Evolutionary conservation across 495 filamentous ascomycete species (phyloP).

Genomic region (Bathelium albidoporum): DNA sequence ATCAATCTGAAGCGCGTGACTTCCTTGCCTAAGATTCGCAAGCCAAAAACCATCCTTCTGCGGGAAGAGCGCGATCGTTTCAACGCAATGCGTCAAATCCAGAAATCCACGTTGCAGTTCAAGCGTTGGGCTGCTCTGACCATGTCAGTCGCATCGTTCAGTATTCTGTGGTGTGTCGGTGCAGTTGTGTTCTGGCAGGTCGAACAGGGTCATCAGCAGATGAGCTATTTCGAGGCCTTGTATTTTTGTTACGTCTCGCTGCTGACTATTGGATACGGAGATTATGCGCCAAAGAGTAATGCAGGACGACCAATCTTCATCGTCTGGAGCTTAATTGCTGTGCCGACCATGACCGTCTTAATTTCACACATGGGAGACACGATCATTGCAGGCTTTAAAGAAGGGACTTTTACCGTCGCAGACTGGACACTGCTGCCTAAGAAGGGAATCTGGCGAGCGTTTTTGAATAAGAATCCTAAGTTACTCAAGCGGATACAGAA

Average conservation of each 20-base stretch:
- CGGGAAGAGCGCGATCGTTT: slow-evolving; percentile 36
- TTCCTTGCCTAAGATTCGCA: slow-evolving; percentile 10
- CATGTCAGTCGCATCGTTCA: slow-evolving; percentile 30
- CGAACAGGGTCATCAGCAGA: slow-evolving; percentile 25
- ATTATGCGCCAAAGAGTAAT: slow-evolving; percentile 33
- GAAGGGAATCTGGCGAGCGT: slow-evolving; percentile 36
- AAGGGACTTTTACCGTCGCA: slow-evolving; percentile 41
- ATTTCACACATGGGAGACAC: slow-evolving; percentile 56
- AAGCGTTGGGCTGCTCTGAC: slow-evolving; percentile 32
- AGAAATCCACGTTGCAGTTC: slow-evolving; percentile 27
- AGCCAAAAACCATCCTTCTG: slow-evolving; percentile 28
- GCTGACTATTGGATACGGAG: slow-evolving; percentile 36
- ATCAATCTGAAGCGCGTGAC: slow-evolving; percentile 6
- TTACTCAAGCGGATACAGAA: slow-evolving; percentile 34
- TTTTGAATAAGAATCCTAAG: slow-evolving; percentile 35
- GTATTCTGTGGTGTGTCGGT: slow-evolving; percentile 34
- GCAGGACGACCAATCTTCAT: slow-evolving; percentile 36
- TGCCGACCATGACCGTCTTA: slow-evolving; percentile 59
- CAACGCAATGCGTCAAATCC: slow-evolving; percentile 34
- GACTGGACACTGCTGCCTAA: slow-evolving; percentile 51
- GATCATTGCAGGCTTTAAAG: slow-evolving; percentile 46
- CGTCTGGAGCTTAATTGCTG: slow-evolving; percentile 43
- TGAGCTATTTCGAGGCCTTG: slow-evolving; percentile 36
- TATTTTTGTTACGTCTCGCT: slow-evolving; percentile 39
- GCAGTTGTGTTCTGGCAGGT: slow-evolving; percentile 35